phyloP scores from a whole-genome alignment of 169 alveolate genomes.

The Ichthyophthirius multifiliis region DNA sequence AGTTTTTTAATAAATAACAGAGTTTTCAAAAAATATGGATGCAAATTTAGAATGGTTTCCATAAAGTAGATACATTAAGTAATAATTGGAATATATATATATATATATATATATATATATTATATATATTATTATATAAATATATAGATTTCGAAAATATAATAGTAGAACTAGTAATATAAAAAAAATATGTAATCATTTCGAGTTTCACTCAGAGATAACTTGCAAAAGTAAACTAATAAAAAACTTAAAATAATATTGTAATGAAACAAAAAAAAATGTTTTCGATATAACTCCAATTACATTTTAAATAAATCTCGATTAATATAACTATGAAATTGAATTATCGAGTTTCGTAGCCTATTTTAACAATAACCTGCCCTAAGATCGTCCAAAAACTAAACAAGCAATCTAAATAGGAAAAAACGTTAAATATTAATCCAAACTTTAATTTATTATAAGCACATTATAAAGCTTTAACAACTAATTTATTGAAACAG shows the following conservation, averaged over 20 bases:
- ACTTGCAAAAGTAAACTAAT: background rate
- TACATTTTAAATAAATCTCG: background rate
- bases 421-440: slow-evolving; percentile 14
- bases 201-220: slow-evolving; percentile 4
- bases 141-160: background rate
- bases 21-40: no score
- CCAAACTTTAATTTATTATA: background rate
- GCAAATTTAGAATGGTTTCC: background rate
- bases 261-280: slow-evolving; percentile 34
- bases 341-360: background rate
- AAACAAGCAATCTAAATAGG: background rate
- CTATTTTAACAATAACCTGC: background rate
- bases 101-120: no score
- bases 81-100: background rate
- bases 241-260: slow-evolving; percentile 20
- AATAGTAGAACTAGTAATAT: background rate
- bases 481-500: background rate
- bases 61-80: background rate
- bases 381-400: background rate
- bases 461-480: background rate
- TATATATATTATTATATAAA: no score
- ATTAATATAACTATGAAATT: background rate
- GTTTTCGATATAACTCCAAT: slow-evolving; percentile 6
- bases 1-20: no score
- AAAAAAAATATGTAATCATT: background rate